These are phyloP conservation scores for Torulaspora delbrueckii DNA, from an alignment of 805 yeast species.

Conservation along the genomic window DNA sequence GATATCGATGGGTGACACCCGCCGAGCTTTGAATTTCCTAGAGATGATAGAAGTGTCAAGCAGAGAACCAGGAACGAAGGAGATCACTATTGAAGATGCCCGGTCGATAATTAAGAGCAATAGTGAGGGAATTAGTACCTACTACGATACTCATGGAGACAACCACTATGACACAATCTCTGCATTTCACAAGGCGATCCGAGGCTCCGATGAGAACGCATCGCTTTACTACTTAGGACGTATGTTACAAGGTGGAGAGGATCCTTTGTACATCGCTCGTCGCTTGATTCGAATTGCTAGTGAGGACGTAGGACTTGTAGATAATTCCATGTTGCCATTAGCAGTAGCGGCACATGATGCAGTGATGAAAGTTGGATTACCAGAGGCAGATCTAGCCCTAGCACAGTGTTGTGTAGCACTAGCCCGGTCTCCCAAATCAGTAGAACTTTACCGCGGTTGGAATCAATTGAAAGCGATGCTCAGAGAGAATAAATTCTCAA, in stretches of 20 bases:
- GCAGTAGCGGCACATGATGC: constrained; percentile 84
- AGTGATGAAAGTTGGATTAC: constrained; percentile 85
- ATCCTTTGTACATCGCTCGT: constrained; percentile 82
- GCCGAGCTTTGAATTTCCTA: constrained; percentile 73
- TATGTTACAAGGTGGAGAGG: constrained; percentile 93
- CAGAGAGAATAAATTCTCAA: constrained; percentile 43
- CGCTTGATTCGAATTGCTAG: constrained; percentile 92
- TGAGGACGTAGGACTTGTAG: constrained; percentile 87
- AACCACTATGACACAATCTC: constrained; percentile 92
- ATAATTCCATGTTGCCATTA: constrained; percentile 78
- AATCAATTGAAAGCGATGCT: constrained; percentile 57
- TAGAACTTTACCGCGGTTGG: constrained; percentile 80
- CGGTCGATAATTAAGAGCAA: constrained; percentile 45
- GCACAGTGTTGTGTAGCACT: constrained; percentile 93
- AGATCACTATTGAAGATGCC: constrained; percentile 29
- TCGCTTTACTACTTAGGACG: constrained; percentile 79
- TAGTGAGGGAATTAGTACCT: constrained; percentile 37
- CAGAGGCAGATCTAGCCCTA: constrained; percentile 83
- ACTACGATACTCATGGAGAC: constrained; percentile 84
- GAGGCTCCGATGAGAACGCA: constrained; percentile 90
- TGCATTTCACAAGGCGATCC: constrained; percentile 87
- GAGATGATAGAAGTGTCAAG: constrained; percentile 72
- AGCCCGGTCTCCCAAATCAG: constrained; percentile 80
- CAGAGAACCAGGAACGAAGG: constrained; percentile 42
- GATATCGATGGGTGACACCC: constrained; percentile 81